Evolutionary conservation across 352 stramenopile species (phyloP), one percentile per base, ranked within the genome.

Genomic region (Phytophthora macrochlamydospora): DNA sequence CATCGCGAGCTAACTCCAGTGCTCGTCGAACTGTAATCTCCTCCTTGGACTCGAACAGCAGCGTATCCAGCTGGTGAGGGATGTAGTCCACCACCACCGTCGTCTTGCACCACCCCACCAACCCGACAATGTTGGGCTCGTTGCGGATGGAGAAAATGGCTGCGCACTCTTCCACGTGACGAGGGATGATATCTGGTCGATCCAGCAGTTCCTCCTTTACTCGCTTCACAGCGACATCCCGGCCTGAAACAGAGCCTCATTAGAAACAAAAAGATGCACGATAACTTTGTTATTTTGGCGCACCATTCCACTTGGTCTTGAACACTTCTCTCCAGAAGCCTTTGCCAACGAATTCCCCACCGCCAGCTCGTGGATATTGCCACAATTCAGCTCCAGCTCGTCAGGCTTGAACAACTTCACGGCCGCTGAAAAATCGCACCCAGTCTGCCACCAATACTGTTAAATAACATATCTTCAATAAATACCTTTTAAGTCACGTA

Each of bases 11-110:
- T 1, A 93, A 59, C 49, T 81, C 62, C 12, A 93, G 54, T 12
- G 81, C 71, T 30, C 76, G 76, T n/a, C 62, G 56, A 2, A 90
- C 81, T 2, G 79, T 68, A 7, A 92, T 50, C 1, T 56, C 40
- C 29, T 88, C 67, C 4, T 68, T 28, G 1, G 71, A 77, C 32
- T 90, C 72, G 55, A 86, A 91, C 31, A 93, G 69, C 18, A 90
- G 67, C 52, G 79, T 78, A 45, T 90, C 81, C 28, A 93, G 70
- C 50, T 81, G 80, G 13, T 79, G 44, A 1, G 85, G 81, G 43
- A 93, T 82, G 57, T 88, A 93, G 24, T 93, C 85, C 24, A 93
- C 85, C 32, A 91, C 73, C 14, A 93, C 79, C 0, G 85, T 91
- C 59, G 81, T 83, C 52, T 89, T 88, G 69, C 85, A 93, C 85